Conservation (phyloP, 2,329 filamentous ascomycete species). For the Aspergillus brasiliensis region DNA sequence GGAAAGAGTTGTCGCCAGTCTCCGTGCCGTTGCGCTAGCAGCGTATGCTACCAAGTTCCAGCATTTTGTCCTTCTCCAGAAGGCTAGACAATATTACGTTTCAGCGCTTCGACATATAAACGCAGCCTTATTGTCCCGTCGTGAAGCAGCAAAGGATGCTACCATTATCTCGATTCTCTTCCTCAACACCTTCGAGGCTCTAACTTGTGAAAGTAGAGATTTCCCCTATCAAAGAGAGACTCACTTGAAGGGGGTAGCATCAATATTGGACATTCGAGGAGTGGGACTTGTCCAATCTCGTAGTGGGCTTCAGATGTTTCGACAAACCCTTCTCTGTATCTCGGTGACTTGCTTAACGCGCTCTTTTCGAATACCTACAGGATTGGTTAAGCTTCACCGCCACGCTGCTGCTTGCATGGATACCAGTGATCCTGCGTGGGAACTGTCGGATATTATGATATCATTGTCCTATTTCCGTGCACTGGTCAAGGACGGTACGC, state of each 20-base stretch:
- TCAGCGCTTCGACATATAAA: slow-evolving; percentile 10
- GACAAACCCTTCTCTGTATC: slow-evolving; percentile 17
- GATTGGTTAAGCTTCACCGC: slow-evolving; percentile 4
- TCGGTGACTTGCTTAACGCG: slow-evolving; percentile 12
- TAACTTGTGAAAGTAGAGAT: slow-evolving; percentile 5
- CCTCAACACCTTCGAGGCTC: slow-evolving; percentile 15
- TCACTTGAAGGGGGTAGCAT: slow-evolving; percentile 17
- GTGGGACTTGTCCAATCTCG: slow-evolving; percentile 7
- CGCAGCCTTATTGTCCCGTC: not conserved
- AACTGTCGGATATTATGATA: not conserved
- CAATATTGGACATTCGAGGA: slow-evolving; percentile 7
- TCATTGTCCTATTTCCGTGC: slow-evolving; percentile 3
- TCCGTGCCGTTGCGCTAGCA: slow-evolving; percentile 16
- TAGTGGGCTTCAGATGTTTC: slow-evolving; percentile 16
- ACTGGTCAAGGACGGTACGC: not conserved
- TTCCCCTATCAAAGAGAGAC: slow-evolving; percentile 9
- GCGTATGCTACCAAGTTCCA: slow-evolving; percentile 14
- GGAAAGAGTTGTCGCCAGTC: not conserved
- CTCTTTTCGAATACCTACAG: slow-evolving; percentile 9
- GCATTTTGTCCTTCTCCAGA: slow-evolving; percentile 6
- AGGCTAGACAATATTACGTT: slow-evolving; percentile 12
- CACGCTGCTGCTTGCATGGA: not conserved
- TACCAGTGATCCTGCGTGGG: not conserved
- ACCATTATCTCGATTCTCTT: slow-evolving; percentile 16
- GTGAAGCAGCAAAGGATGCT: slow-evolving; percentile 1